Base-by-base conservation (phyloP, 495 filamentous ascomycete genomes). In the Trichocladium uniseriatum region DNA sequence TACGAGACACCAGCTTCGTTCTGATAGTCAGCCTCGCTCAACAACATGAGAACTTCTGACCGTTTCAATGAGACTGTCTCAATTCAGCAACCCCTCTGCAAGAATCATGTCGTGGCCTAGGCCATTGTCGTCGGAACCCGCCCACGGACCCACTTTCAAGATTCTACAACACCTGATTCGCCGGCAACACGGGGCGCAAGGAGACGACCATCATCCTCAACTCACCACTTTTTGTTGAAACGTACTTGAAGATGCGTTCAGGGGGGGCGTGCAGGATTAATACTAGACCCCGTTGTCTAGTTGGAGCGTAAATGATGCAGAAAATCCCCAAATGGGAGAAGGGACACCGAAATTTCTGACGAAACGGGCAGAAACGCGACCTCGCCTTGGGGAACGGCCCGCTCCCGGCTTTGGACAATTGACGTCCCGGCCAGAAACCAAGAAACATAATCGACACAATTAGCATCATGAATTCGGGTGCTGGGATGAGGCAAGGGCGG, bases 351-450 rank as follows among this genome's bases (percentile, higher is more conserved):
- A 27, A 27, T 27, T 4, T 3, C 8, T 27, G 24, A 18, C 6
- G 36, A 16, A 18, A 13, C 36, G 15, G 5, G 15, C 10, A 38
- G 18, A 38, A 8, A 27, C 3, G 8, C 24, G 24, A 4, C 24
- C 15, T 40, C 27, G 5, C 16, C 41, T 22, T 38, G 18, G 49
- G 57, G 60, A 44, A 52, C 57, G 60, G 60, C 49, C 57, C 60
- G 57, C 60, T 53, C 60, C 60, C 46, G 49, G 48, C 15, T 54
- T 50, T 35, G 46, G 53, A 29, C 46, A 13, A 16, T 37, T n/a
- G 15, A 18, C 18, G 1, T 27, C 27, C 16, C 20, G 22, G 32
- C 29, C 20, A 15, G 18, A 6, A 29, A 44, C 16, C 3, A 19
- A 14, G 16, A 22, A 19, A 19, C 5, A 15, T n/a, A n/a, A 19